Conservation (phyloP, 2,329 filamentous ascomycete species). For the Emmonsiellopsis sp. region DNA sequence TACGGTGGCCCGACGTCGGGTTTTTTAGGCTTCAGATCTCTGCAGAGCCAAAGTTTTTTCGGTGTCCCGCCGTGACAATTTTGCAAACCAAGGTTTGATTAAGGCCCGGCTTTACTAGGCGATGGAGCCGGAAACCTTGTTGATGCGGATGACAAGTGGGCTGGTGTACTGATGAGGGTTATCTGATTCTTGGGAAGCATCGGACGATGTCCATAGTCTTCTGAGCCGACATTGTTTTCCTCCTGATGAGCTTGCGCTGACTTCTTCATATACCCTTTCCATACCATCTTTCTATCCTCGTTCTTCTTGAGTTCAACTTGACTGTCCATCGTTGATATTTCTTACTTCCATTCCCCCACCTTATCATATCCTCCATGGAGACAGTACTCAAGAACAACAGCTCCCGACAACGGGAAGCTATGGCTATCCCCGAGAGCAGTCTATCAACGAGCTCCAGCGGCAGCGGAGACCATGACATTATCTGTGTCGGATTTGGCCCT, state of each 20-base stretch:
- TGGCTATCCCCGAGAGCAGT: neutral
- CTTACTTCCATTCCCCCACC: neutral
- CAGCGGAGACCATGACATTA: slow-evolving; percentile 51
- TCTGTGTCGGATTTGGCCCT: slow-evolving; percentile 89
- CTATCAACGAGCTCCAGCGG: neutral
- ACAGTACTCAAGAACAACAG: slow-evolving; percentile 1
- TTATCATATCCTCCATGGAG: slow-evolving; percentile 1
- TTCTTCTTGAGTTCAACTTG: neutral
- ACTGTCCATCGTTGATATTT: neutral
- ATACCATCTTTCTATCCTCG: neutral
- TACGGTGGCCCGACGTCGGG: neutral
- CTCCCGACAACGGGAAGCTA: neutral
- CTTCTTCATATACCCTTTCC: neutral
- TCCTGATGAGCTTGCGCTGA: neutral
- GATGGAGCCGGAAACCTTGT: neutral
- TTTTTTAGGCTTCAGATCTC: neutral
- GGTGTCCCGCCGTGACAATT: neutral
- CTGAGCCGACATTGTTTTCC: neutral
- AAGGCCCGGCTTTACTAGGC: neutral
- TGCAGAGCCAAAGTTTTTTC: neutral
- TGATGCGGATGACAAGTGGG: neutral
- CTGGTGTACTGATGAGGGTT: neutral
- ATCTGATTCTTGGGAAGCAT: neutral
- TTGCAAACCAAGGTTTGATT: neutral
- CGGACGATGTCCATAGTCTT: neutral